phyloP scores from a whole-genome alignment of 2,329 filamentous ascomycete species.

The Juglanconis sp. region DNA sequence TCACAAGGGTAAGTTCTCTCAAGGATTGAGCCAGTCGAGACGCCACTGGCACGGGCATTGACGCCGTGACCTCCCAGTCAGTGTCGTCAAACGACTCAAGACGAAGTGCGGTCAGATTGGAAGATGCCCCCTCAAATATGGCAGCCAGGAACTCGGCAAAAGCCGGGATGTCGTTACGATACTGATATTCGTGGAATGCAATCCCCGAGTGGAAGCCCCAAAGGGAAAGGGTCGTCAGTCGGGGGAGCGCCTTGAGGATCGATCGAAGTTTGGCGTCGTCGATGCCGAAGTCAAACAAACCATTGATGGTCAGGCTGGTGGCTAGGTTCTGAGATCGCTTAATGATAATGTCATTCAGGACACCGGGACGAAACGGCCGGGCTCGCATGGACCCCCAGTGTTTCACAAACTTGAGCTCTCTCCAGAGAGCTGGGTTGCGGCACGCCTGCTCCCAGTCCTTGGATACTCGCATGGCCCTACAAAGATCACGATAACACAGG shows the following conservation, averaged over 20 bases:
- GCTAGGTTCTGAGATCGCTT: neutral
- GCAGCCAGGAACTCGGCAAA: neutral
- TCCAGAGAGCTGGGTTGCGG: constrained; percentile 10
- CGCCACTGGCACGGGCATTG: too few relatives aligned
- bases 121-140: neutral
- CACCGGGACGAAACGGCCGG: neutral
- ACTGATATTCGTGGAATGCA: neutral
- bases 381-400: neutral
- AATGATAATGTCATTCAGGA: neutral
- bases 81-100: neutral
- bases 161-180: too few relatives aligned
- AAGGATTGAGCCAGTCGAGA: neutral
- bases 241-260: neutral
- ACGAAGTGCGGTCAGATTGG: neutral
- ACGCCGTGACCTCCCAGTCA: too few relatives aligned
- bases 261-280: neutral
- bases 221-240: neutral
- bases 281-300: constrained; percentile 1
- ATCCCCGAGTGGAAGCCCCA: neutral
- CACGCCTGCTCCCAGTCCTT: constrained; percentile 10
- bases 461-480: constrained; percentile 12
- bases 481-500: constrained; percentile 3
- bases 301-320: constrained; percentile 3
- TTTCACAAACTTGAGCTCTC: neutral
- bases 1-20: neutral